Base-by-base conservation (phyloP, 306 rosid genomes). In the Corylus heterophylla region DNA sequence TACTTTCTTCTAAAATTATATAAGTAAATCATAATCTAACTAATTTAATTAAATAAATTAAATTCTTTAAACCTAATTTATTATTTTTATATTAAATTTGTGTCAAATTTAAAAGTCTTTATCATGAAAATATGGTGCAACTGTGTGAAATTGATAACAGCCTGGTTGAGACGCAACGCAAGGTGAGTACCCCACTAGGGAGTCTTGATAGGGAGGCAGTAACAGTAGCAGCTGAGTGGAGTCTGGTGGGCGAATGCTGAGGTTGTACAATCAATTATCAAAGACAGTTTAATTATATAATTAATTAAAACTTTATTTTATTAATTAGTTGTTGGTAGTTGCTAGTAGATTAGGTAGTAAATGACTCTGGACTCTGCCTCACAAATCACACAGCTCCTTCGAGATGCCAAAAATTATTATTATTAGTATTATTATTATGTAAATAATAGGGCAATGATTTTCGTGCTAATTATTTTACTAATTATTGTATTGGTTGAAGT, bases 401-500 rank as follows among this genome's bases (percentile, higher is more conserved):
- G 31, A 42, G 48, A 39, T 10, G 7, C 71, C 7, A 8, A 67
- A 67, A 18, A 2, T 1, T 2, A 31, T 31, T 31, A 31, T 31
- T 31, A 31, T 31, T 31, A 31, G 2, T 31, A 31, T 29, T 29
- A 29, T 1, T 42, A 27, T 27, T 31, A 5, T 13, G 45, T 37
- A 39, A 67, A 3, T 7, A 39, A 39, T 31, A 39, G 6, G 2
- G 8, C 14, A 67, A 35, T 67, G 13, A 67, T 67, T 39, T 42
- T 67, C 6, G 39, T 44, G 51, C 4, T 68, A 68, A 42, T 18
- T 3, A 39, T 1, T 37, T 20, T 22, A 59, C 3, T 59, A 25
- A 59, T 66, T 35, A 12, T 69, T 18, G 27, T 22, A 73, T 63
- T 58, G 83, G 86, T 50, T 79, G 78, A 47, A 75, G 81, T 63